Base-by-base conservation (phyloP, 352 stramenopile species). In the Pseudoperonospora humuli region DNA sequence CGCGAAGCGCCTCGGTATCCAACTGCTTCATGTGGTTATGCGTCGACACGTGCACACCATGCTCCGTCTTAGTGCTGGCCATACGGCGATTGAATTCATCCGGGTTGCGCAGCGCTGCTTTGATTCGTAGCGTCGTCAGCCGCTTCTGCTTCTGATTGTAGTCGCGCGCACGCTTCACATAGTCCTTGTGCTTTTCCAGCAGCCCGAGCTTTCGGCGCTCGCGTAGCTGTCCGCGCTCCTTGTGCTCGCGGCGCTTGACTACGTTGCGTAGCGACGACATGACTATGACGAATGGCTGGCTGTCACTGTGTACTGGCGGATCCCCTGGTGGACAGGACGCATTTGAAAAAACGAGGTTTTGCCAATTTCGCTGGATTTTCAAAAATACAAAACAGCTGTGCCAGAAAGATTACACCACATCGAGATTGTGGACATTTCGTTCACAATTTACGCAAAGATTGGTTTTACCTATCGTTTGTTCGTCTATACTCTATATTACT, bases 21-120 rank as follows among this genome's bases (percentile, higher is more conserved):
- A 97, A 45, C 18, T 74, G 52, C 27, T 78, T 57, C 5, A 57
- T 15, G 41, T 85, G 73, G 54, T 90, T 90, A 39, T 85, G 78
- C 23, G 67, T 71, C n/a, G 75, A 86, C 19, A 86, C 50, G 61
- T 91, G 77, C 21, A 88, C 66, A 37, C 78, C 78, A n/a, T 54
- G 57, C 37, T 86, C 68, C 6, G 86, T 96, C 54, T 80, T 57
- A 5, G 69, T 63, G 29, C 71, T 80, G 38, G 95, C 74, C 96
- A 99, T 99, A 17, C 77, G 83, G 67, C 97, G 98, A 70, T 99
- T 98, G 67, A 99, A 99, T 77, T 99, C 96, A 68, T 99, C 96
- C 9, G 95, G 95, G 62, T 99, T 99, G 47, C 91, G 77, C 66
- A 97, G 84, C n/a, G 87, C 61, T 14, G 91, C 93, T 60, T 98